Base-by-base conservation (phyloP, 2,329 filamentous ascomycete species). In the Hortaea werneckii region DNA sequence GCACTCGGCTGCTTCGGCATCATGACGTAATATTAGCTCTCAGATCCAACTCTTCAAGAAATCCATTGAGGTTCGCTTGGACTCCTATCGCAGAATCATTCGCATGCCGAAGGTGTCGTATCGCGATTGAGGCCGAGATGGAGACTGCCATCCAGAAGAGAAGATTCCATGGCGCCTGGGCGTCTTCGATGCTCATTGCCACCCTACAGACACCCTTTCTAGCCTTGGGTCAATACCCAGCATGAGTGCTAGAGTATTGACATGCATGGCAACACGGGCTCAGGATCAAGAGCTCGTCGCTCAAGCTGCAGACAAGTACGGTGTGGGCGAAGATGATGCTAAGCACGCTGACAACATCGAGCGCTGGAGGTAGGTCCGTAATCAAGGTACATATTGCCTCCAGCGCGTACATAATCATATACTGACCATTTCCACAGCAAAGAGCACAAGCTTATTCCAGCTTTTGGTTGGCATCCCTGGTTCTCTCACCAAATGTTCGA, bases 381-480 rank as follows among this genome's bases (percentile, higher is more conserved):
- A 10, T 32, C 27, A 44, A 56, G 48, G 52, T 54, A 57, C 35
- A 30, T n/a, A 35, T 35, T 35, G n/a, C 40, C 40, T 28, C 29
- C 13, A 2, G 20, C 20, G 20, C 4, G 20, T 20, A 20, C 20
- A 20, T 20, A 4, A 4, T 20, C 20, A 37, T 2, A 44, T 11
- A 29, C 44, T 50, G 28, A 50, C 41, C 1, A 34, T 8, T 27
- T 20, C 5, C 12, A 28, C 38, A 60, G 59, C 13, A 49, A 58
- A 42, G 52, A 66, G 38, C 66, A 70, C 50, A 71, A 69, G 47
- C 64, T 82, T 27, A 56, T 90, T 3, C 83, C 86, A 0, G 79
- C 80, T n/a, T 90, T 89, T 65, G 86, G 86, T 13, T 89, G 85
- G 84, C 86, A 92, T 61, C 86, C 86, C 1, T 92, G 86, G 86